Evolutionary conservation across 805 yeast genomes (phyloP).

Genomic region (Starmera caribaea): DNA sequence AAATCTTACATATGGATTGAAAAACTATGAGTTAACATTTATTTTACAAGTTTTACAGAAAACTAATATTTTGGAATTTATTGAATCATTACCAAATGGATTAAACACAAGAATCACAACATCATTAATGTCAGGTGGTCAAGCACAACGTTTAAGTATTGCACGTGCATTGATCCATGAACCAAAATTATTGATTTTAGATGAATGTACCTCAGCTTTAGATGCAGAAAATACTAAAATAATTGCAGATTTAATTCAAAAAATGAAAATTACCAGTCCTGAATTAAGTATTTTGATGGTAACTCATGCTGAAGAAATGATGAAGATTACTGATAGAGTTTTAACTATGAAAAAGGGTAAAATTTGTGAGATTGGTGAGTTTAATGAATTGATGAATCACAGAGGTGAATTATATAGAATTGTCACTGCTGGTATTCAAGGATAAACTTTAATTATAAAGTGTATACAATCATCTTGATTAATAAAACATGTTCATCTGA

Average conservation of each 20-base stretch:
- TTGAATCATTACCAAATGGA: conserved; percentile 44
- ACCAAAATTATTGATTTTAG: conserved; percentile 56
- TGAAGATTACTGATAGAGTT: conserved; percentile 44
- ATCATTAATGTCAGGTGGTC: conserved; percentile 74
- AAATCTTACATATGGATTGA: conserved; percentile 56
- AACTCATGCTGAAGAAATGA: conserved; percentile 67
- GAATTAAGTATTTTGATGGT: conserved; percentile 48
- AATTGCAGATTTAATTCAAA: conserved; percentile 40
- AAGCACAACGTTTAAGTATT: conserved; percentile 74
- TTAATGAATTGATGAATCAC: conserved; percentile 14
- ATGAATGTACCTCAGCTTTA: conserved; percentile 85
- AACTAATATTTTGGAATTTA: conserved; percentile 46
- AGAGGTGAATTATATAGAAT: conserved; percentile 23
- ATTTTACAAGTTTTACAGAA: conserved; percentile 30
- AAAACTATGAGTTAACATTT: conserved; percentile 23
- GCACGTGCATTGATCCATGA: conserved; percentile 69
- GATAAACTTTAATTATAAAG: background rate
- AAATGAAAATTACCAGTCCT: conserved; percentile 20
- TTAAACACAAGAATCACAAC: conserved; percentile 49
- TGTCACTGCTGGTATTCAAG: conserved; percentile 15
- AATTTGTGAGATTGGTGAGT: conserved; percentile 36
- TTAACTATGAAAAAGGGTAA: conserved; percentile 40
- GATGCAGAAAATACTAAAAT: conserved; percentile 51
- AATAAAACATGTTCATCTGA: no score
- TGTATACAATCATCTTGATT: no score